Evolutionary conservation across 192 early-diverging fungal species (phyloP).

Genomic region (Phlyctochytrium planicorne): DNA sequence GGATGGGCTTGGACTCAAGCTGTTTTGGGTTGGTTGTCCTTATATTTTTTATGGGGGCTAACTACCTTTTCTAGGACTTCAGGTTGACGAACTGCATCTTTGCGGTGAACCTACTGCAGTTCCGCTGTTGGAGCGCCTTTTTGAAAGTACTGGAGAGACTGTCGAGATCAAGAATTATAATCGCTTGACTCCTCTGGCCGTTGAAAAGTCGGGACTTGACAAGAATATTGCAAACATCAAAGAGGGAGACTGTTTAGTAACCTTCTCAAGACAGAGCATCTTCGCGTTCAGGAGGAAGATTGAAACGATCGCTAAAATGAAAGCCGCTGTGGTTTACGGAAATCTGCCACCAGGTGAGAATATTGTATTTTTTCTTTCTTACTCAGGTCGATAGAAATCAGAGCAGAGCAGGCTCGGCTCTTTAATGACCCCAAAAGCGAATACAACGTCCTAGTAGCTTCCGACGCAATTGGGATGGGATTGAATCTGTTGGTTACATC

Average conservation of each 20-base stretch:
- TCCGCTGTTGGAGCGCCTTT: conserved; percentile 72
- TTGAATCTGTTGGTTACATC: conserved; percentile 71
- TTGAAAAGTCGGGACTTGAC: conserved; percentile 55
- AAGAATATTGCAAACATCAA: conserved; percentile 57
- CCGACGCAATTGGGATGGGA: conserved; percentile 98
- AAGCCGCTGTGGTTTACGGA: conserved; percentile 92
- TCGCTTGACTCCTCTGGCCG: conserved; percentile 67
- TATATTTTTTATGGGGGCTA: not conserved
- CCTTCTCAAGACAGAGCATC: conserved; percentile 80
- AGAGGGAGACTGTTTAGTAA: conserved; percentile 86
- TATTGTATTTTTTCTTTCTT: not conserved
- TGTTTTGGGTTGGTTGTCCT: conserved; percentile 50
- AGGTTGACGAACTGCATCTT: conserved; percentile 83
- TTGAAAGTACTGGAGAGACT: conserved; percentile 69
- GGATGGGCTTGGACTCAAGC: conserved; percentile 98
- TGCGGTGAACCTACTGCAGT: conserved; percentile 91
- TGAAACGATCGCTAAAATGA: conserved; percentile 68
- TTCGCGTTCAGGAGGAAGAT: conserved; percentile 77
- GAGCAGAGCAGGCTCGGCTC: conserved; percentile 79
- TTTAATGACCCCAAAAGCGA: conserved; percentile 83
- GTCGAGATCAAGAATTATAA: conserved; percentile 75
- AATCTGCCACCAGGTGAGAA: conserved; percentile 74
- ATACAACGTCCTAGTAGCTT: conserved; percentile 86
- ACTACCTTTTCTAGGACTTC: conserved; percentile 46
- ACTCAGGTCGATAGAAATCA: conserved; percentile 57